phyloP scores from a whole-genome alignment of 2,329 filamentous ascomycete species.

The Aspergillus vadensis region DNA sequence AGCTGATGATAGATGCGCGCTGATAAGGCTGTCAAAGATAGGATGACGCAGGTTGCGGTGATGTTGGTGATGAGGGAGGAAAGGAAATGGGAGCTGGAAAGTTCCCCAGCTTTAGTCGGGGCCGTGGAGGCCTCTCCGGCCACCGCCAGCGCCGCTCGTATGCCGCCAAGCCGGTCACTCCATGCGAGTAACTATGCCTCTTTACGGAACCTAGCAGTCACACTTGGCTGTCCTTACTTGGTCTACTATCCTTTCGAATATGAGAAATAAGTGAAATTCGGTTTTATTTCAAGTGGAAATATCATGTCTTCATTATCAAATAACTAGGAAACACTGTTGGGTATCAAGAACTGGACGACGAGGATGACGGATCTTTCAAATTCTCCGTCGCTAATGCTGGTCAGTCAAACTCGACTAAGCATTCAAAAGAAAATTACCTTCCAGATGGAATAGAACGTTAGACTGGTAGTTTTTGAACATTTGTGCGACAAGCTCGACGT shows the following conservation, averaged over 20 bases:
- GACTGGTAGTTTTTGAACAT: conserved; percentile 99
- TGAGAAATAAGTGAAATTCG: neutral
- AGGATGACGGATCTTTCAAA: conserved; percentile 74
- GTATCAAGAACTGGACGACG: conserved; percentile 25
- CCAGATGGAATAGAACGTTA: conserved; percentile 93
- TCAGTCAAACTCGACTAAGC: neutral
- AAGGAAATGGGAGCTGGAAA: conserved; percentile 10
- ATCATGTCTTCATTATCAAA: neutral
- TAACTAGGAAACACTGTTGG: neutral
- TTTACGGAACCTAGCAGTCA: neutral
- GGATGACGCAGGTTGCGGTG: neutral
- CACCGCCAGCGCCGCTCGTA: conserved; percentile 20
- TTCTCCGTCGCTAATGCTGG: conserved; percentile 71
- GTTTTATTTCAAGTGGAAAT: neutral
- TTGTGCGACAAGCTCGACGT: conserved; percentile 93
- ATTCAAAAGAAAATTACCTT: conserved; percentile 62
- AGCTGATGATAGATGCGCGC: neutral
- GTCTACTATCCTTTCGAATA: neutral
- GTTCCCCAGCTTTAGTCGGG: conserved; percentile 19
- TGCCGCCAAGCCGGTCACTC: conserved; percentile 20
- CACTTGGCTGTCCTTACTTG: neutral
- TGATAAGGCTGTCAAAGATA: neutral
- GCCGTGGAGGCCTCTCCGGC: conserved; percentile 19
- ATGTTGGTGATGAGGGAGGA: conserved; percentile 7
- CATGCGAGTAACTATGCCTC: conserved; percentile 7